These are phyloP conservation scores for Kingdonia uniflora DNA, from an alignment of 164 flowering plant species.

Conservation along the genomic window DNA sequence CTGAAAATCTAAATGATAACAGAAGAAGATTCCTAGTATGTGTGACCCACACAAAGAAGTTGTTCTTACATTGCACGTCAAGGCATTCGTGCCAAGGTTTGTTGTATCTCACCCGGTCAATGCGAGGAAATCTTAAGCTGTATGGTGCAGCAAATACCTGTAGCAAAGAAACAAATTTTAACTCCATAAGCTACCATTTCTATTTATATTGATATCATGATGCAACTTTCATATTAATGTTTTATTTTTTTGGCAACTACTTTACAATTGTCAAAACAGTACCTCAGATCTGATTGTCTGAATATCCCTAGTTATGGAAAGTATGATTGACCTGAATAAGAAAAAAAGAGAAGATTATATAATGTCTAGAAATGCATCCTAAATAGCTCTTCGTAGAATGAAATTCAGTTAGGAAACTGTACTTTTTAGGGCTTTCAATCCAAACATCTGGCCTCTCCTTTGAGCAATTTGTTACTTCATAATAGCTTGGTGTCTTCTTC, in stretches of 20 bases:
- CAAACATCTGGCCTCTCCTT: constrained; percentile 99
- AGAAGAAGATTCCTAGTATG: too few species aligned
- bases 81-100: constrained; percentile 99
- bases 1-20: too few species aligned
- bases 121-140: constrained; percentile 90
- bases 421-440: constrained; percentile 98
- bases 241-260: too few species aligned
- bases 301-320: constrained; percentile 89
- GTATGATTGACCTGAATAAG: constrained; percentile 65
- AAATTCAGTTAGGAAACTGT: constrained; percentile 8
- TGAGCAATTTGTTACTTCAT: constrained; percentile 77
- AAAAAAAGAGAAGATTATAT: constrained; percentile 4
- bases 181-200: background rate
- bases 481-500: constrained; percentile 78
- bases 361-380: background rate
- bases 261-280: background rate
- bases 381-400: constrained; percentile 1
- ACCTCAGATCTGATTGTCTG: constrained; percentile 90
- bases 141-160: constrained; percentile 97
- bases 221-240: too few species aligned
- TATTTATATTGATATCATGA: background rate
- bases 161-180: constrained; percentile 4
- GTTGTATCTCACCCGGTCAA: constrained; percentile 87
- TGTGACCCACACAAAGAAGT: background rate
- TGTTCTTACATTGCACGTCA: constrained; percentile 85